These are phyloP conservation scores for Colletotrichum horii DNA, from an alignment of 2,329 filamentous ascomycete species.

Conservation along the genomic window DNA sequence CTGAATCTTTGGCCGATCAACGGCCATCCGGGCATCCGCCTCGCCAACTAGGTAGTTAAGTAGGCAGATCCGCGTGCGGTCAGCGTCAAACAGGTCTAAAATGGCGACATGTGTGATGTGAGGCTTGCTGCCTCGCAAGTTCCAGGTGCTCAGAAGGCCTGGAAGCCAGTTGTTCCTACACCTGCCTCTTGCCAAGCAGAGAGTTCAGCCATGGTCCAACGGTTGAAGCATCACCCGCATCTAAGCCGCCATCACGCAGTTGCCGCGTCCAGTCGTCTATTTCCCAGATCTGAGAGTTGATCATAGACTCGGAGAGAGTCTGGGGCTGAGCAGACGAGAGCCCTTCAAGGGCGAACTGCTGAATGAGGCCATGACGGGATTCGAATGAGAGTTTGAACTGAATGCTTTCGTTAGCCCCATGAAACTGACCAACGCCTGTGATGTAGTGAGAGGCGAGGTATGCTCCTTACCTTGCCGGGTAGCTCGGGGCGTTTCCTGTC, in stretches of 20 bases:
- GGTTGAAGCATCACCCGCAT: background rate
- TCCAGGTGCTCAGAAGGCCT: background rate
- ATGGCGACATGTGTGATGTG: background rate
- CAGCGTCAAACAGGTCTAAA: background rate
- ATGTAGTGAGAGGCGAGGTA: background rate
- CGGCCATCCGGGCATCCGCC: background rate
- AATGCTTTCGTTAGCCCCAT: background rate
- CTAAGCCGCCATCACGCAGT: background rate
- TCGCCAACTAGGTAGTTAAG: background rate
- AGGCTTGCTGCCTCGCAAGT: background rate
- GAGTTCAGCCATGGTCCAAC: slow-evolving; percentile 19
- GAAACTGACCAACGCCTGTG: background rate
- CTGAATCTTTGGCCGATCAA: background rate
- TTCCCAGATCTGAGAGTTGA: slow-evolving; percentile 15
- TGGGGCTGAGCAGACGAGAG: background rate
- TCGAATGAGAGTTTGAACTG: slow-evolving; percentile 37
- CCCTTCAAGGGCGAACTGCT: slow-evolving; percentile 32
- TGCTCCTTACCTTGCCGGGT: slow-evolving; percentile 47
- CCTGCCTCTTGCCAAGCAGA: background rate
- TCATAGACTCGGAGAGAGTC: background rate
- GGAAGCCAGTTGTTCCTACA: background rate
- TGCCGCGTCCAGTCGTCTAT: slow-evolving; percentile 16
- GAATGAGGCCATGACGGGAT: slow-evolving; percentile 40
- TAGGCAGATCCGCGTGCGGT: background rate
- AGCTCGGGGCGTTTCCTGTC: slow-evolving; percentile 57